Evolutionary conservation across 331 rosid species (phyloP).

Genomic region (Acacia concinna): DNA sequence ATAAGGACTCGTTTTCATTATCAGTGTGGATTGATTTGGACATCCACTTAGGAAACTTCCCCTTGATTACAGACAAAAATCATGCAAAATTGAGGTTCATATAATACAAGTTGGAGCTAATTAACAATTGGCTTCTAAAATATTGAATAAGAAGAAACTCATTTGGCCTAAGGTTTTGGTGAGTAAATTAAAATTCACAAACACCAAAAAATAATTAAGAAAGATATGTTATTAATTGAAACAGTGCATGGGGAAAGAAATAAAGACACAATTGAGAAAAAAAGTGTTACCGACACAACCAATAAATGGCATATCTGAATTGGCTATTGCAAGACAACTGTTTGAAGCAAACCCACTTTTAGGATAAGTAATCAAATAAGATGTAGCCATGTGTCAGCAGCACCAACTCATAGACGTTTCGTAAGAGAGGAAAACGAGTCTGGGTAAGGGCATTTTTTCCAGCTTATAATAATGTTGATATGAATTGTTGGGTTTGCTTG

Average conservation of each 20-base stretch:
- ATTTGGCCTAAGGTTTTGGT: background rate
- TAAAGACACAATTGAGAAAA: background rate
- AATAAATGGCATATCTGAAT: background rate
- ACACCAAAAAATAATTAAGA: background rate
- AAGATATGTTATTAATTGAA: background rate
- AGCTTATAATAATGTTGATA: background rate
- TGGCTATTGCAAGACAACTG: background rate
- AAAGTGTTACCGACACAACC: background rate
- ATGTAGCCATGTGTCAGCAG: background rate
- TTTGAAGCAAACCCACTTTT: background rate
- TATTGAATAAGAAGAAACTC: background rate
- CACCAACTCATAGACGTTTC: background rate
- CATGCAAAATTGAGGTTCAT: background rate
- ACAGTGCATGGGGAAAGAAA: background rate
- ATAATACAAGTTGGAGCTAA: background rate
- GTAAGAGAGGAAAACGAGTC: background rate
- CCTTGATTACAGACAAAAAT: background rate
- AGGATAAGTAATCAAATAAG: background rate
- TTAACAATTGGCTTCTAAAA: background rate
- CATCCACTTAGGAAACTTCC: background rate
- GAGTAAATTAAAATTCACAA: background rate
- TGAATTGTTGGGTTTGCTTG: background rate
- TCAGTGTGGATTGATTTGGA: background rate
- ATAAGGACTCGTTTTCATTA: background rate
- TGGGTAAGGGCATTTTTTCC: background rate